phyloP scores from a whole-genome alignment of 345 rosid genomes.

The Populus pruinosa region DNA sequence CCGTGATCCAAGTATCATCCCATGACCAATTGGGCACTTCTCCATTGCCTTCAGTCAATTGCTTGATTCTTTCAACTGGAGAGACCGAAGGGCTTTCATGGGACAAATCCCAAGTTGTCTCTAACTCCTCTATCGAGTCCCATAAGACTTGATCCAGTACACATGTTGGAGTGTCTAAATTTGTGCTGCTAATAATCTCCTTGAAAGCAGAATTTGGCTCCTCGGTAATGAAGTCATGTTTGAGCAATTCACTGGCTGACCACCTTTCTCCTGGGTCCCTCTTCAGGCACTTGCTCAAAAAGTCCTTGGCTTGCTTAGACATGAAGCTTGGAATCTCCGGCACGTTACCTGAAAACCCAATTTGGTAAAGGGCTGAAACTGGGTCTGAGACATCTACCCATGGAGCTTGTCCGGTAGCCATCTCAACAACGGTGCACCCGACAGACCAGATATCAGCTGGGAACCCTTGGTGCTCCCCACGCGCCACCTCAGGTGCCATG shows the following conservation, averaged over 20 bases:
- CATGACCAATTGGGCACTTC: conserved; percentile 25
- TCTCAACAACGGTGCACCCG: conserved; percentile 56
- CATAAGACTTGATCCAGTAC: conserved; percentile 32
- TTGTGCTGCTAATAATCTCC: neutral
- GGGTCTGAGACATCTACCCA: conserved; percentile 41
- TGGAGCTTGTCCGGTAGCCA: conserved; percentile 49
- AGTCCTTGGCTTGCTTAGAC: conserved; percentile 44
- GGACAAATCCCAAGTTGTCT: conserved; percentile 6
- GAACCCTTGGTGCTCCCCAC: conserved; percentile 49
- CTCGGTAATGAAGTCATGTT: conserved; percentile 33
- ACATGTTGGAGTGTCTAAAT: conserved; percentile 38
- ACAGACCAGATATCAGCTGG: conserved; percentile 62
- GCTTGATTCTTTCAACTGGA: conserved; percentile 34
- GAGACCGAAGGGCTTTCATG: neutral
- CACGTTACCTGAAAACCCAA: conserved; percentile 40
- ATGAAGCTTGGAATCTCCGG: conserved; percentile 43
- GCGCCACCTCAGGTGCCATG: conserved; percentile 75
- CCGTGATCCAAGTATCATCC: conserved; percentile 47
- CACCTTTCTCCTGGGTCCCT: conserved; percentile 47
- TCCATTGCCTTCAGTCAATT: conserved; percentile 20
- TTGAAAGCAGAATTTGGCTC: neutral
- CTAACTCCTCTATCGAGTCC: conserved; percentile 26
- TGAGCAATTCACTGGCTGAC: conserved; percentile 45
- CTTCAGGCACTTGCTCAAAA: conserved; percentile 47
- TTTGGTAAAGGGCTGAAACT: conserved; percentile 39